These are phyloP conservation scores for Pseudomassariella vexata DNA, from an alignment of 2,329 filamentous ascomycete species.

Conservation along the genomic window DNA sequence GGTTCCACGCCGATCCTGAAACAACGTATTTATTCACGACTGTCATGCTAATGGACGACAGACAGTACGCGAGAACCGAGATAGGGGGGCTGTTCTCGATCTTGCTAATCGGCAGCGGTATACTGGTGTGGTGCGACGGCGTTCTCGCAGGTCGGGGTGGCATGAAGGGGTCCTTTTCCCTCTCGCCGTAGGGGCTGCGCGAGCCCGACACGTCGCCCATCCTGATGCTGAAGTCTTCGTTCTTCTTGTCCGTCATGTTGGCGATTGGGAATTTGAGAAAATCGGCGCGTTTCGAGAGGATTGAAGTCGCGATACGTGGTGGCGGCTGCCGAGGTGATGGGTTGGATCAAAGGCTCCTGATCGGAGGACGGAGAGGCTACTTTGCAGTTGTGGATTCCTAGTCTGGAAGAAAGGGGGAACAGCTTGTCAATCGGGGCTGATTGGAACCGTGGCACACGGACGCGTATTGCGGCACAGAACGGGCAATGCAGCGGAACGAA, in stretches of 20 bases:
- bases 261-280: constrained; percentile 7
- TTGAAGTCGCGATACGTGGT: background rate
- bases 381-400: no score
- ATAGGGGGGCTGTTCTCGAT: constrained; percentile 71
- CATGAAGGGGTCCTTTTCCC: constrained; percentile 49
- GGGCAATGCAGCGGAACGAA: background rate
- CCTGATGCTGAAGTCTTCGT: constrained; percentile 70
- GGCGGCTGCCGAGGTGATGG: no score
- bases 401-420: no score
- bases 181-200: constrained; percentile 37
- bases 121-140: constrained; percentile 30
- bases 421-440: no score
- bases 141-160: constrained; percentile 26
- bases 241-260: constrained; percentile 84
- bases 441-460: no score
- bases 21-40: constrained; percentile 99
- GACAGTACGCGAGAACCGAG: constrained; percentile 85
- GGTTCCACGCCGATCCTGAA: constrained; percentile 83
- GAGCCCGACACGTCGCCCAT: constrained; percentile 54
- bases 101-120: constrained; percentile 33
- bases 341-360: no score
- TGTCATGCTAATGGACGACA: constrained; percentile 97
- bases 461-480: no score
- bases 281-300: background rate
- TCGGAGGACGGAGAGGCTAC: no score